Evolutionary conservation across 202 grass and related monocot genomes (phyloP).

Genomic region (Miscanthus sacchariflorus): DNA sequence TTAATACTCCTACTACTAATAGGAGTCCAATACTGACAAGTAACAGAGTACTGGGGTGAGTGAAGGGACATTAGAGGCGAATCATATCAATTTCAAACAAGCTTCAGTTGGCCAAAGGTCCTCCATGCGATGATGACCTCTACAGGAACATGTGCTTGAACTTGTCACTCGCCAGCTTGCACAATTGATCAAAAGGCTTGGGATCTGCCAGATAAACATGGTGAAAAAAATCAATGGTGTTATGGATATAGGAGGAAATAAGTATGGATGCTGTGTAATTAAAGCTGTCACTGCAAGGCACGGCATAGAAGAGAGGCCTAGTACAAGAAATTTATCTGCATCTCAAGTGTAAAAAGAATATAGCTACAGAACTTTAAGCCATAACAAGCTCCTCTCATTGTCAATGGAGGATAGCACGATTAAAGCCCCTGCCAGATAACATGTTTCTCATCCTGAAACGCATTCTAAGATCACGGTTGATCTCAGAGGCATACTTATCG

Average conservation of each 20-base stretch:
- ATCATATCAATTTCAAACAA: conserved; percentile 24
- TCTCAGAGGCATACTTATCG: not conserved
- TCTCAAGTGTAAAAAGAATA: conserved; percentile 8
- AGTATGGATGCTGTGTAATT: not conserved
- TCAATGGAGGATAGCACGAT: not conserved
- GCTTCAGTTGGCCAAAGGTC: conserved; percentile 36
- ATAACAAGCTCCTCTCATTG: not conserved
- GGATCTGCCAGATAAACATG: conserved; percentile 59
- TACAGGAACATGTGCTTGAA: conserved; percentile 76
- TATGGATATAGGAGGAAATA: not conserved
- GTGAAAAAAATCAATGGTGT: conserved; percentile 6
- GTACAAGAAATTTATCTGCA: conserved; percentile 9
- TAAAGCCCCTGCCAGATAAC: not conserved
- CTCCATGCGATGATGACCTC: conserved; percentile 17
- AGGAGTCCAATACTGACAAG: conserved; percentile 16
- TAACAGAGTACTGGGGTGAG: conserved; percentile 10
- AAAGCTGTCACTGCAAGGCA: not conserved
- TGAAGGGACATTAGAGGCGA: not conserved
- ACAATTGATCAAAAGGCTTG: conserved; percentile 64
- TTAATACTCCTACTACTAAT: conserved; percentile 21
- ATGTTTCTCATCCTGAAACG: not conserved
- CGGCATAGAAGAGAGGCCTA: not conserved
- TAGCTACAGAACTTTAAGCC: conserved; percentile 12
- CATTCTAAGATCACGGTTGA: conserved; percentile 5
- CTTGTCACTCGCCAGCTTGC: conserved; percentile 69